Conservation (phyloP, 208 protist species). For the Leishmania guyanensis region DNA sequence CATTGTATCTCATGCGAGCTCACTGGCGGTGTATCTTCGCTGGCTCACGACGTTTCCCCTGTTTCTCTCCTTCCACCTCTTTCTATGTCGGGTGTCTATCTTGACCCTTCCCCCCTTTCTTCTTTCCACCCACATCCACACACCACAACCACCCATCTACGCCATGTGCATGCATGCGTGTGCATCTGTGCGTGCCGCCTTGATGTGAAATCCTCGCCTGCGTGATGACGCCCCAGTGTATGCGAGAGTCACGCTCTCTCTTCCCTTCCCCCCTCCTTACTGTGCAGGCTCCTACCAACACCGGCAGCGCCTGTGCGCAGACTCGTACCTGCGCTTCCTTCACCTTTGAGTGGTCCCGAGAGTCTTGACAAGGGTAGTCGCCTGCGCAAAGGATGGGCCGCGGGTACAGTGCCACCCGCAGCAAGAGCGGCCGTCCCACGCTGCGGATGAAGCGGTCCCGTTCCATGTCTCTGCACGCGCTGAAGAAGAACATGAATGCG, state of each 20-base stretch:
- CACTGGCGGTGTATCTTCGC: not conserved
- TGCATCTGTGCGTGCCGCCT: too few relatives aligned
- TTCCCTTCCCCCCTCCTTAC: not conserved
- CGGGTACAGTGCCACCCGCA: constrained; percentile 81
- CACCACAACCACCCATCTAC: not conserved
- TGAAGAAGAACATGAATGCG: constrained; percentile 37
- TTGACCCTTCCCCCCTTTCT: not conserved
- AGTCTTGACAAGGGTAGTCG: not conserved
- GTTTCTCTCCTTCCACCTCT: not conserved
- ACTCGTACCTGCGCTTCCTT: not conserved
- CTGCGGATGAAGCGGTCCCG: constrained; percentile 72
- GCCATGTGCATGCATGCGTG: not conserved
- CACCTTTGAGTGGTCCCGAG: not conserved
- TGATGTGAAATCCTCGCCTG: not conserved
- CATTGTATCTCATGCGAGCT: not conserved
- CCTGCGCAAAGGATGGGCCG: constrained; percentile 50
- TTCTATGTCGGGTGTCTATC: not conserved
- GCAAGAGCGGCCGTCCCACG: constrained; percentile 77
- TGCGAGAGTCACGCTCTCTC: not conserved
- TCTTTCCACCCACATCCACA: not conserved
- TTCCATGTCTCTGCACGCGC: constrained; percentile 49
- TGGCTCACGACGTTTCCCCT: not conserved
- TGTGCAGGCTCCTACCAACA: not conserved
- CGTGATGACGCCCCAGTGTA: not conserved
- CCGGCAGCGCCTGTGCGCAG: not conserved